Conservation (phyloP, 768 basidiomycete genomes). For the Dentipellis fragilis region DNA sequence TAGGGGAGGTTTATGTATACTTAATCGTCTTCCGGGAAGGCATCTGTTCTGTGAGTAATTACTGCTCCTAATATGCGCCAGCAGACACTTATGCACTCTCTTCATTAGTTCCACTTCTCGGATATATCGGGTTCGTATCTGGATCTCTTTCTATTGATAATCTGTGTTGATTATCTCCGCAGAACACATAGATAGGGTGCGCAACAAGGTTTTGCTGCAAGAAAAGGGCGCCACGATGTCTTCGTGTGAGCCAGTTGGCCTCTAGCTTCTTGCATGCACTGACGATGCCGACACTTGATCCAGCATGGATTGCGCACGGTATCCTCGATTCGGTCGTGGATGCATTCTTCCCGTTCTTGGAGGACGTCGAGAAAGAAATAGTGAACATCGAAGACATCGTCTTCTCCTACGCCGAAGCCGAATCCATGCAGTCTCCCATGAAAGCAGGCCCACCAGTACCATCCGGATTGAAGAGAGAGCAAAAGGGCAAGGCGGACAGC, state of each 20-base stretch:
- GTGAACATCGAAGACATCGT: constrained; percentile 52
- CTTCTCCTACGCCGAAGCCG: constrained; percentile 23
- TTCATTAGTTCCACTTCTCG: constrained; percentile 77
- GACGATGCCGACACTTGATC: neutral
- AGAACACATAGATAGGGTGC: constrained; percentile 74
- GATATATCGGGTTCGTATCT: constrained; percentile 52
- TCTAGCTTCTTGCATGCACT: neutral
- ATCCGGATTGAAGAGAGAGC: neutral
- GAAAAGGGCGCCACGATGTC: constrained; percentile 59
- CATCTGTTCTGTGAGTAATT: constrained; percentile 54
- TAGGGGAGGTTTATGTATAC: constrained; percentile 82
- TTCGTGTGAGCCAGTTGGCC: constrained; percentile 41
- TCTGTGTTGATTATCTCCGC: neutral
- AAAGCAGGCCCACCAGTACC: neutral
- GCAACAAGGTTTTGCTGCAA: constrained; percentile 55
- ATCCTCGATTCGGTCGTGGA: constrained; percentile 91
- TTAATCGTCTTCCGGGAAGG: constrained; percentile 84
- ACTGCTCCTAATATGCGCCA: neutral
- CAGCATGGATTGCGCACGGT: constrained; percentile 92
- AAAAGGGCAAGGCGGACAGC: neutral
- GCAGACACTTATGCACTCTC: neutral
- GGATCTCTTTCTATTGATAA: constrained; percentile 5
- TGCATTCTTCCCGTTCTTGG: constrained; percentile 79
- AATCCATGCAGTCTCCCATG: constrained; percentile 1
- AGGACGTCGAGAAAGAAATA: constrained; percentile 55